Evolutionary conservation across 2,329 filamentous ascomycete genomes (phyloP).

Genomic region (Cladophialophora psammophila): DNA sequence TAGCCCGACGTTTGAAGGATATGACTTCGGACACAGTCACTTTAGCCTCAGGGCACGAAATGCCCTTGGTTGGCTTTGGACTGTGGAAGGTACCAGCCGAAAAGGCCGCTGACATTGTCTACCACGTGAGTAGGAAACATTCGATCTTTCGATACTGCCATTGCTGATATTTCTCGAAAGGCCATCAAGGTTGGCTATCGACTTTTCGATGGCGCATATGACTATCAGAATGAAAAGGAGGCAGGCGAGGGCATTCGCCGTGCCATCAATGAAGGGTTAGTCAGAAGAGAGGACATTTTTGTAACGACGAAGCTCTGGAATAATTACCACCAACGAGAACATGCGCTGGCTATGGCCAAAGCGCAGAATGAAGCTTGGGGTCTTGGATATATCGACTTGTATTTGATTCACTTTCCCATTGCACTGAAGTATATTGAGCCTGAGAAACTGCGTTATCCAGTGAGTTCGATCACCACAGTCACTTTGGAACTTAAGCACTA

Average conservation of each 20-base stretch:
- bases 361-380: slow-evolving; percentile 83
- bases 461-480: background rate
- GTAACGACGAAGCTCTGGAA: slow-evolving; percentile 94
- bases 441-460: slow-evolving; percentile 75
- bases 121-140: slow-evolving; percentile 62
- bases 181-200: slow-evolving; percentile 68
- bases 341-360: slow-evolving; percentile 76
- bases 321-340: slow-evolving; percentile 82
- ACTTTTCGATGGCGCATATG: slow-evolving; percentile 67
- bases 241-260: slow-evolving; percentile 77
- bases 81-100: slow-evolving; percentile 84
- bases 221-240: slow-evolving; percentile 85
- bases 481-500: background rate
- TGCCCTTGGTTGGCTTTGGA: slow-evolving; percentile 55
- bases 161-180: slow-evolving; percentile 16
- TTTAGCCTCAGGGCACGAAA: slow-evolving; percentile 43
- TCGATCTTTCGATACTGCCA: background rate
- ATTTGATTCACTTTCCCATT: slow-evolving; percentile 88
- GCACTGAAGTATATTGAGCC: slow-evolving; percentile 87
- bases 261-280: slow-evolving; percentile 80
- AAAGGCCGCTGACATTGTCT: slow-evolving; percentile 76
- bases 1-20: background rate
- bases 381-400: slow-evolving; percentile 89
- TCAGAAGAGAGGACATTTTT: slow-evolving; percentile 87
- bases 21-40: slow-evolving; percentile 23